A percentile compares a stretch with the other conserved stretches of the same genome.
These are phyloP conservation scores for Sarcomyxa edulis DNA, from an alignment of 768 basidiomycete species.

Conservation along the genomic window DNA sequence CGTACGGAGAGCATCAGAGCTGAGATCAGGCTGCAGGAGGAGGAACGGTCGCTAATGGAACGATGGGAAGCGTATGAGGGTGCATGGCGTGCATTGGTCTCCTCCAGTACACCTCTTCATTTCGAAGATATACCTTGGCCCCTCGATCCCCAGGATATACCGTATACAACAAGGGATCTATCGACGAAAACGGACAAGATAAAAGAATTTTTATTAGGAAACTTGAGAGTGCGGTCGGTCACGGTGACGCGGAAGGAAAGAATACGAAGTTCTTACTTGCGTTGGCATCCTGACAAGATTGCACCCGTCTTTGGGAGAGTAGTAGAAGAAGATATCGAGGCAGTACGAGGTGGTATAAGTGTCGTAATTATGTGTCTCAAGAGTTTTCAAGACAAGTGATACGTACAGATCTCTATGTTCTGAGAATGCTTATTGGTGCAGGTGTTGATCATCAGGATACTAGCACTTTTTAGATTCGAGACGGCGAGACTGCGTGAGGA, in stretches of 20 bases:
- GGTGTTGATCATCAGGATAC: too few species aligned
- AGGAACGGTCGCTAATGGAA: constrained; percentile 29
- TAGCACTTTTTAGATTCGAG: too few species aligned
- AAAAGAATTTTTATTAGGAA: constrained; percentile 45
- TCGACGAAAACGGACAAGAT: constrained; percentile 33
- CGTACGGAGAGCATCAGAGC: constrained; percentile 43
- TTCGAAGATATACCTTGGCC: constrained; percentile 69
- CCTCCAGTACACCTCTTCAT: constrained; percentile 16
- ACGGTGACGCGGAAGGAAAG: constrained; percentile 42
- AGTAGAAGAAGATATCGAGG: constrained; percentile 35
- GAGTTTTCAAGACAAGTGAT: constrained; percentile 44
- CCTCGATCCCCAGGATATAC: constrained; percentile 15
- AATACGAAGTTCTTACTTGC: constrained; percentile 53
- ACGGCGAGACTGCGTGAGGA: too few species aligned
- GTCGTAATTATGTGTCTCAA: constrained; percentile 31
- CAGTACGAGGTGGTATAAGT: constrained; percentile 41
- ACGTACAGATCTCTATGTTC: too few species aligned
- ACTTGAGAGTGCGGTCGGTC: constrained; percentile 35
- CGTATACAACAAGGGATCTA: constrained; percentile 13
- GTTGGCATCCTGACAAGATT: constrained; percentile 70
- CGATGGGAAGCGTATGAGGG: constrained; percentile 52
- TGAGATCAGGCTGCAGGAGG: constrained; percentile 40
- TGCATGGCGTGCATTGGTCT: constrained; percentile 39
- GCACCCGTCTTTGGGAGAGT: constrained; percentile 37
- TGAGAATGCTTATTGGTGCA: too few species aligned